Evolutionary conservation across 352 stramenopile genomes (phyloP).

Genomic region (Thalassiosira gravida): DNA sequence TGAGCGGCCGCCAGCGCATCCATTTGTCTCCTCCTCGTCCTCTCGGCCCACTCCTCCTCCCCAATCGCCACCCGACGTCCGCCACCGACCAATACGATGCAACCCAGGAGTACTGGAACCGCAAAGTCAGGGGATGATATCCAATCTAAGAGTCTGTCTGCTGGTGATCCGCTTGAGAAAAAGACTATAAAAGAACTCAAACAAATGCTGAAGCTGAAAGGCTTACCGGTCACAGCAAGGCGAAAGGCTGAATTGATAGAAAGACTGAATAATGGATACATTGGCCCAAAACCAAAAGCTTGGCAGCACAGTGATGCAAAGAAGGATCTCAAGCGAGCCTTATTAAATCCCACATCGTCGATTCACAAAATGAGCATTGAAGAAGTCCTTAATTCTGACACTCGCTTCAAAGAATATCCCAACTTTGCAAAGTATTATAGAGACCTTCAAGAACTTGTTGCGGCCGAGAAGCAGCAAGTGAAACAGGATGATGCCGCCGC

Average conservation of each 20-base stretch:
- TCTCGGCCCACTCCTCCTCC: too few species aligned
- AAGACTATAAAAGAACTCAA: constrained; percentile 11
- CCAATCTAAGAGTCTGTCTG: neutral
- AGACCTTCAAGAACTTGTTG: constrained; percentile 23
- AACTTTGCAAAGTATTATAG: constrained; percentile 36
- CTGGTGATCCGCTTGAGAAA: neutral
- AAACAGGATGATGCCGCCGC: constrained; percentile 12
- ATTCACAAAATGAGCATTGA: constrained; percentile 35
- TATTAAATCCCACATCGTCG: constrained; percentile 16
- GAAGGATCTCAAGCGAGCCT: constrained; percentile 28
- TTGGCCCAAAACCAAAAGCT: constrained; percentile 23
- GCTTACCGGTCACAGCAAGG: constrained; percentile 14
- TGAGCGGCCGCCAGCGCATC: too few species aligned
- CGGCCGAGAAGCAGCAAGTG: constrained; percentile 13
- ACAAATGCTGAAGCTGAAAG: constrained; percentile 12
- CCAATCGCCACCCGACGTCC: too few species aligned
- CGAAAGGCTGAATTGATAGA: constrained; percentile 24
- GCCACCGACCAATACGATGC: neutral
- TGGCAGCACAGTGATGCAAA: constrained; percentile 42
- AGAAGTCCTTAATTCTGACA: constrained; percentile 7
- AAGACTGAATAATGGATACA: constrained; percentile 13
- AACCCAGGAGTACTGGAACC: neutral
- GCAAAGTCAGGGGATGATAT: neutral
- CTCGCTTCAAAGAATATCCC: constrained; percentile 28
- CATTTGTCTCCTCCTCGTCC: too few species aligned